Evolutionary conservation across 108 stramenopile species (phyloP).

Genomic region (Cyclotella atomus): DNA sequence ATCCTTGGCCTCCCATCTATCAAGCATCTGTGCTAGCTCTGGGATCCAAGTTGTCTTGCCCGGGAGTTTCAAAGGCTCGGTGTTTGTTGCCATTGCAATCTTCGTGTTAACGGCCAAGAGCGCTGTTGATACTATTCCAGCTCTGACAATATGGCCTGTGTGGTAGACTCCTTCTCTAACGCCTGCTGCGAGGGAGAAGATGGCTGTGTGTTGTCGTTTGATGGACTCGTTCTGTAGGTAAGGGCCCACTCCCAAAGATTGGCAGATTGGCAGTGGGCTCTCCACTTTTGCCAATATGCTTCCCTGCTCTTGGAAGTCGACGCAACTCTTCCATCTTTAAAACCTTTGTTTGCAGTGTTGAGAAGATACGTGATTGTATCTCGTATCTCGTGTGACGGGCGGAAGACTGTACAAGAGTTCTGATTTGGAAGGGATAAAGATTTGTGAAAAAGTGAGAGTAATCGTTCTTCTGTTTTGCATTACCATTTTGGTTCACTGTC

Average conservation of each 20-base stretch:
- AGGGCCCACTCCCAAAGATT: slow-evolving; percentile 28
- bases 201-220: background rate
- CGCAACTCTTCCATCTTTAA: slow-evolving; percentile 11
- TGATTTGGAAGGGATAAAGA: slow-evolving; percentile 19
- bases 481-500: slow-evolving; percentile 31
- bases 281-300: slow-evolving; percentile 19
- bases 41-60: background rate
- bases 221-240: background rate
- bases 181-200: background rate
- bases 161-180: background rate
- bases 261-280: background rate
- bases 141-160: background rate
- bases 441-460: slow-evolving; percentile 18
- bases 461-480: slow-evolving; percentile 4
- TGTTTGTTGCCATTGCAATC: slow-evolving; percentile 3
- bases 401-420: slow-evolving; percentile 28
- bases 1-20: background rate
- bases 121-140: slow-evolving; percentile 4
- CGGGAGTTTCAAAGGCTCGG: background rate
- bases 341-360: slow-evolving; percentile 17
- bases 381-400: background rate
- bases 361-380: slow-evolving; percentile 1
- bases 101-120: slow-evolving; percentile 19
- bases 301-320: slow-evolving; percentile 20
- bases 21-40: background rate